A percentile compares a stretch with the other conserved stretches of the same genome.
These are phyloP conservation scores for Trichophyton benhamiae DNA, from an alignment of 2,329 filamentous ascomycete genomes.

Conservation along the genomic window DNA sequence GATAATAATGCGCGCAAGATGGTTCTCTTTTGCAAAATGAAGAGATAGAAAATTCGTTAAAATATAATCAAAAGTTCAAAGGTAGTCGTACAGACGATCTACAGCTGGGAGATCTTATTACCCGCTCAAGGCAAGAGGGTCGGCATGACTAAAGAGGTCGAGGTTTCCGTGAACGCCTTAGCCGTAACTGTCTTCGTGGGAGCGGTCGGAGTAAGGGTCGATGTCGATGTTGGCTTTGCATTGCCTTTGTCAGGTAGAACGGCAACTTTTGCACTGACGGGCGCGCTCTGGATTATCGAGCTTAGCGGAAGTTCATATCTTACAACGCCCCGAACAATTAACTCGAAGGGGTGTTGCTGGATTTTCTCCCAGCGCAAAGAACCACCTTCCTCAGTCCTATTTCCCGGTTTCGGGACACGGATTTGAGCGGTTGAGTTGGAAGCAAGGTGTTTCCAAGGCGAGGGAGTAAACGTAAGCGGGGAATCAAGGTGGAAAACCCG, in stretches of 20 bases:
- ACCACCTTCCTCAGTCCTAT: slow-evolving; percentile 70
- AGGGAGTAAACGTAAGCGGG: slow-evolving; percentile 76
- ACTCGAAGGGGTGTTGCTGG: slow-evolving; percentile 79
- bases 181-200: not conserved
- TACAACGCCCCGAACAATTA: slow-evolving; percentile 81
- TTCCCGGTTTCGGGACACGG: slow-evolving; percentile 70
- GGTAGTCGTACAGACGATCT: not conserved
- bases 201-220: not conserved
- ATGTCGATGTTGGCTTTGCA: not conserved
- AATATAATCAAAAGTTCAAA: not conserved
- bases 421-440: slow-evolving; percentile 72
- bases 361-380: slow-evolving; percentile 82
- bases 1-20: not conserved
- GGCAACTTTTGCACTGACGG: slow-evolving; percentile 32
- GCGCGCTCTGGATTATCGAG: slow-evolving; percentile 41
- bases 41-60: not conserved
- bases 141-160: not conserved
- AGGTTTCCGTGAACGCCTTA: not conserved
- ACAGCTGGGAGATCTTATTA: not conserved
- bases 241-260: slow-evolving; percentile 25
- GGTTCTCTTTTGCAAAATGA: not conserved
- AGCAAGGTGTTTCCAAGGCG: slow-evolving; percentile 63
- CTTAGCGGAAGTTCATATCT: slow-evolving; percentile 61
- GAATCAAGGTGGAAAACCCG: slow-evolving; percentile 79
- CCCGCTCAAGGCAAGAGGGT: not conserved